Evolutionary conservation across 1,139 yeast genomes (phyloP).

Genomic region (Candida dubliniensis): DNA sequence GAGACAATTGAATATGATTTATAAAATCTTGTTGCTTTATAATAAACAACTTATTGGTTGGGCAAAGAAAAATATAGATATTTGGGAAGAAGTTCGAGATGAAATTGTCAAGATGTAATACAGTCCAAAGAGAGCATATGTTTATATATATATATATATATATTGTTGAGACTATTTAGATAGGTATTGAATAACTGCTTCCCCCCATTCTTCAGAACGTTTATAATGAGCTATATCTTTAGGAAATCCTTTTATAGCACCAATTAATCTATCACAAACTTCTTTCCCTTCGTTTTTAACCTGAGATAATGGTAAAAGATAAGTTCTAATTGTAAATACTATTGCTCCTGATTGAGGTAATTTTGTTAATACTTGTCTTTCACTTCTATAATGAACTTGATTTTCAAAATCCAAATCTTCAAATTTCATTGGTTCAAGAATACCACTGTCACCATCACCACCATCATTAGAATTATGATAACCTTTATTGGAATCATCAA

Average conservation of each 20-base stretch:
- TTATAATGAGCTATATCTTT: conserved; percentile 40
- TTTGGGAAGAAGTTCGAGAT: conserved; percentile 68
- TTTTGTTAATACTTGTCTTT: conserved; percentile 61
- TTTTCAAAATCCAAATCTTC: conserved; percentile 53
- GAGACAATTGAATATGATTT: conserved; percentile 46
- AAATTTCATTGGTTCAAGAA: conserved; percentile 34
- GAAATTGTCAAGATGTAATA: conserved; percentile 34
- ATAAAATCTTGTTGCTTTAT: conserved; percentile 48
- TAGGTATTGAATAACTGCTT: conserved; percentile 34
- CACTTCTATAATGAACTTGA: conserved; percentile 58
- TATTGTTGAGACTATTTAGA: neutral
- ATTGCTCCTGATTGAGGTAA: conserved; percentile 55
- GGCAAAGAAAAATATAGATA: conserved; percentile 69
- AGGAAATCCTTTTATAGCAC: conserved; percentile 42
- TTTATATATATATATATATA: neutral
- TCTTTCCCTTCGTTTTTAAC: conserved; percentile 54
- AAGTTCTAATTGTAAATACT: conserved; percentile 64
- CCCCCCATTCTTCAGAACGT: conserved; percentile 42
- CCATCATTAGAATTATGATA: conserved; percentile 33
- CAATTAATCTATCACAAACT: conserved; percentile 38
- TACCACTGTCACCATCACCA: conserved; percentile 16
- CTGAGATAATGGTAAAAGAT: conserved; percentile 57
- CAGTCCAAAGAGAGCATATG: too few relatives aligned
- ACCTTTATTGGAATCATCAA: conserved; percentile 54
- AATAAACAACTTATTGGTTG: conserved; percentile 61